phyloP scores from a whole-genome alignment of 805 yeast genomes.

The Yamadazyma sp. region DNA sequence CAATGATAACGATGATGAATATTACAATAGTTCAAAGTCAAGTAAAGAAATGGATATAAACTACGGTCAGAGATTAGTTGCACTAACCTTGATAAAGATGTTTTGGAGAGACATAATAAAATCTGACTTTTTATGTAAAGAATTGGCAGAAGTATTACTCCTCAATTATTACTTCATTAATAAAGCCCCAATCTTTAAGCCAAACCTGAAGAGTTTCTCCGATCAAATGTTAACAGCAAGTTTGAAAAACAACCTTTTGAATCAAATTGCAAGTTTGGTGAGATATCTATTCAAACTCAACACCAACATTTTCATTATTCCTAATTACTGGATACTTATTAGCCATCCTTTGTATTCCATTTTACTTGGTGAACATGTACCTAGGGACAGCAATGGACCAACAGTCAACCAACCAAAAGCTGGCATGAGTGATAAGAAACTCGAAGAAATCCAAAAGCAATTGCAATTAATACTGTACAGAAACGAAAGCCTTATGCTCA shows the following conservation, averaged over 20 bases:
- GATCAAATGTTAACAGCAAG: conserved; percentile 14
- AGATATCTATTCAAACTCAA: conserved; percentile 45
- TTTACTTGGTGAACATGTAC: conserved; percentile 19
- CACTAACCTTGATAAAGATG: conserved; percentile 50
- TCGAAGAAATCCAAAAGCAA: conserved; percentile 39
- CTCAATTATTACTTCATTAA: conserved; percentile 30
- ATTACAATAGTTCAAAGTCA: conserved; percentile 11
- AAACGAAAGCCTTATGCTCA: conserved; percentile 68
- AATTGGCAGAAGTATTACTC: conserved; percentile 59
- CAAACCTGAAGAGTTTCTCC: conserved; percentile 5
- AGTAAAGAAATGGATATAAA: conserved; percentile 22
- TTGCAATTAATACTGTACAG: conserved; percentile 61
- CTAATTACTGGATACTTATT: conserved; percentile 57
- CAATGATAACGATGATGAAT: conserved; percentile 18
- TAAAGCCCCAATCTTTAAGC: conserved; percentile 6
- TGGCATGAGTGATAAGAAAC: too few relatives aligned
- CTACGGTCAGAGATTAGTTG: conserved; percentile 33
- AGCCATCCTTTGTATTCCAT: conserved; percentile 47
- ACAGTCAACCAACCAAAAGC: too few relatives aligned
- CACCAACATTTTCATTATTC: conserved; percentile 61
- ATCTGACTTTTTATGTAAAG: conserved; percentile 58
- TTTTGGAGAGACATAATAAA: conserved; percentile 70
- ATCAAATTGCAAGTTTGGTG: conserved; percentile 26
- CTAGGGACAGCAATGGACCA: too few relatives aligned
- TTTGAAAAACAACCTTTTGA: conserved; percentile 26